phyloP scores from a whole-genome alignment of 208 protist genomes.

The Leishmania tropica region DNA sequence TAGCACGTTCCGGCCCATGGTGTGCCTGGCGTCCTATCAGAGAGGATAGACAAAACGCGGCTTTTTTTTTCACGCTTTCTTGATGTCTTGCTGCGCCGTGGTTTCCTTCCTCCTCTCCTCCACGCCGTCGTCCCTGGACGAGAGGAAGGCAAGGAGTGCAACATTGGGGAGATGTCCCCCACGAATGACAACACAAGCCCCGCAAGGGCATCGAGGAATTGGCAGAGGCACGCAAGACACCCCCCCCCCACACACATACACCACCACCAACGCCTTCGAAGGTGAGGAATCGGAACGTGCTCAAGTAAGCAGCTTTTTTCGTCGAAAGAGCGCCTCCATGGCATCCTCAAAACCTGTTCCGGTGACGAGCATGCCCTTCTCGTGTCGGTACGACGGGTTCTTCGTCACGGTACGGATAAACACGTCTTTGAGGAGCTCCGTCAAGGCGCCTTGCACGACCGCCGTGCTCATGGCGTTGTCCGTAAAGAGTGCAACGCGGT shows the following conservation, averaged over 20 bases:
- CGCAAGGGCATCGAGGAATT: neutral
- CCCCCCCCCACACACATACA: neutral
- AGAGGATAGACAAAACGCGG: neutral
- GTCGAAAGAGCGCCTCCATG: slow-evolving; percentile 57
- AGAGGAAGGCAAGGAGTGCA: neutral
- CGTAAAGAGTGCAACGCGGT: slow-evolving; percentile 78
- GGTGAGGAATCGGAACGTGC: neutral
- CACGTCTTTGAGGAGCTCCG: slow-evolving; percentile 61
- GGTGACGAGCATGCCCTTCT: slow-evolving; percentile 57
- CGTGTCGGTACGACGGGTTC: slow-evolving; percentile 74
- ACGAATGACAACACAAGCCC: neutral
- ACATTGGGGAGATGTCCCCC: neutral
- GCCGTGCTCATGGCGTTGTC: slow-evolving; percentile 62
- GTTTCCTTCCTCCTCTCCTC: neutral
- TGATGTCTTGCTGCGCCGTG: neutral
- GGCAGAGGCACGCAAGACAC: neutral
- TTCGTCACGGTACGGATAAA: slow-evolving; percentile 68
- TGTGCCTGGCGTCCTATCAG: neutral
- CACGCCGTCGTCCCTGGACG: neutral
- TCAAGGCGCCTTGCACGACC: slow-evolving; percentile 46
- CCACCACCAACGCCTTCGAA: neutral
- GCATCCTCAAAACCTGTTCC: slow-evolving; percentile 63
- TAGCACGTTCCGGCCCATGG: neutral
- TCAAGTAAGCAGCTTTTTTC: slow-evolving; percentile 38
- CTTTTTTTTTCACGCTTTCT: neutral